phyloP scores from a whole-genome alignment of 2,329 filamentous ascomycete genomes.

The Aspergillus fructus region DNA sequence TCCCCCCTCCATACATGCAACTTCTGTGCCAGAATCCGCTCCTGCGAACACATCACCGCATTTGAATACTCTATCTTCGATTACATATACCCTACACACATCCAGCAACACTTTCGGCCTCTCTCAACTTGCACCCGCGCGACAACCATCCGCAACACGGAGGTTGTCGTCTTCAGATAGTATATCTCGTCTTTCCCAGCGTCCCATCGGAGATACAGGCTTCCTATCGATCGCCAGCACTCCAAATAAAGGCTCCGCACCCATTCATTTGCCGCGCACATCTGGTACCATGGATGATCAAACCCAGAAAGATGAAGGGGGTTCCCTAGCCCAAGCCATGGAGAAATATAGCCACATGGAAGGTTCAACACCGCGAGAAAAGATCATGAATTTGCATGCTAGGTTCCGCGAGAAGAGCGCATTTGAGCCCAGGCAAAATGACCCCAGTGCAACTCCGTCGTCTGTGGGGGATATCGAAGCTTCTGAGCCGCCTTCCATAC shows the following conservation, averaged over 20 bases:
- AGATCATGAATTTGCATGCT: constrained; percentile 31
- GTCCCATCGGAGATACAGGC: background rate
- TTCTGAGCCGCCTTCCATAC: constrained; percentile 24
- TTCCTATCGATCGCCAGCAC: no score
- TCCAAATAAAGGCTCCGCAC: background rate
- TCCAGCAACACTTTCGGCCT: background rate
- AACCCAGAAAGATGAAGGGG: constrained; percentile 12
- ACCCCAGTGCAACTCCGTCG: constrained; percentile 41
- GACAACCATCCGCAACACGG: background rate
- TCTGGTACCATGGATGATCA: constrained; percentile 21
- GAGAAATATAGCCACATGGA: constrained; percentile 29
- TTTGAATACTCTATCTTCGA: background rate
- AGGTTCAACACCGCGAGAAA: constrained; percentile 32
- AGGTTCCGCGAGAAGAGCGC: constrained; percentile 25
- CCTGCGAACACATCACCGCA: background rate
- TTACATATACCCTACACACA: background rate
- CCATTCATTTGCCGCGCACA: background rate
- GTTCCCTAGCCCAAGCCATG: constrained; percentile 22
- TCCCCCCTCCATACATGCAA: background rate
- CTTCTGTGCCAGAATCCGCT: constrained; percentile 11
- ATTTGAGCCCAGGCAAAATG: constrained; percentile 19
- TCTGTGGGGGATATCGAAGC: constrained; percentile 42
- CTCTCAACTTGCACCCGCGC: background rate
- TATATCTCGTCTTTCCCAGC: background rate
- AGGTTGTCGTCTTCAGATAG: background rate